phyloP scores from a whole-genome alignment of 768 basidiomycete genomes.

The Phylloporus rhodoxanthus region DNA sequence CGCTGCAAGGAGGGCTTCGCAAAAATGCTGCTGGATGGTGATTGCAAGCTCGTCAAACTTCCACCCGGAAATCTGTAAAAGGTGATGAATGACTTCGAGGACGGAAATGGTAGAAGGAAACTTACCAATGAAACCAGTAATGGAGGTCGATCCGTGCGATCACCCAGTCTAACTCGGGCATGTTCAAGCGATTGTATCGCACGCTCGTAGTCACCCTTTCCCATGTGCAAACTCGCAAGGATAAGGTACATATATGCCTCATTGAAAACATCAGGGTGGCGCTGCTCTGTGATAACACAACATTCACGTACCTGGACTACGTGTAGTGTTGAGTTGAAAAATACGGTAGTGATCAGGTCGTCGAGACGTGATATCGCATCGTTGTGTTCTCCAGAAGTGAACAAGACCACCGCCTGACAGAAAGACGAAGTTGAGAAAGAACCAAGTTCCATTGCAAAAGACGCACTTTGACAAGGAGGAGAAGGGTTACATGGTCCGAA shows the following conservation, averaged over 20 bases:
- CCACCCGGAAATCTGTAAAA: no score
- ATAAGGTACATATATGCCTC: neutral
- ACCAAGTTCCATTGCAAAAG: neutral
- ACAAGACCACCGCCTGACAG: neutral
- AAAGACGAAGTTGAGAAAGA: neutral
- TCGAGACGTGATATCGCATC: conserved; percentile 4
- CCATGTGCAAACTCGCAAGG: neutral
- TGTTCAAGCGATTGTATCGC: neutral
- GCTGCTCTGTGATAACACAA: neutral
- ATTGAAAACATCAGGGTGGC: neutral
- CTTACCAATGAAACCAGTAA: neutral
- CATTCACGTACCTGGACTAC: neutral
- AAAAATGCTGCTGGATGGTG: no score
- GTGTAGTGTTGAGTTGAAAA: neutral
- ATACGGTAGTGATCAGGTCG: neutral
- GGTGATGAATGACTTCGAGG: no score
- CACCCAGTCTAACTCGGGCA: neutral
- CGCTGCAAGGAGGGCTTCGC: no score
- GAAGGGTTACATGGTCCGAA: neutral
- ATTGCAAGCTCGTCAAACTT: no score
- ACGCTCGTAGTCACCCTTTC: neutral
- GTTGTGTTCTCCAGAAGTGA: neutral
- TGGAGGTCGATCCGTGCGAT: neutral
- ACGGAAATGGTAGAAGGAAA: neutral
- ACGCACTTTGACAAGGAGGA: conserved; percentile 2